phyloP scores from a whole-genome alignment of 2,329 filamentous ascomycete species.

The Elsinoe ampelina region DNA sequence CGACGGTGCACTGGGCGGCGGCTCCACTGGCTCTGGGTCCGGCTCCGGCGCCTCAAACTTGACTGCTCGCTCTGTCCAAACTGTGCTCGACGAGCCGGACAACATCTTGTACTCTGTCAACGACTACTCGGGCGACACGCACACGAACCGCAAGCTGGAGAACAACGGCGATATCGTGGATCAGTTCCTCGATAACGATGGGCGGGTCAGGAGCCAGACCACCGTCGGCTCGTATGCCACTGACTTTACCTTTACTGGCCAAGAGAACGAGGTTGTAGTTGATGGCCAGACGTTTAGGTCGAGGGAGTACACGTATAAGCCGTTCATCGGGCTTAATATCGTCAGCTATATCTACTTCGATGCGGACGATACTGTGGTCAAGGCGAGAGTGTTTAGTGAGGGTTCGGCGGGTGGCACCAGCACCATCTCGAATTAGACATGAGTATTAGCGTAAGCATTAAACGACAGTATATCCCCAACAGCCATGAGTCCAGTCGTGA shows the following conservation, averaged over 20 bases:
- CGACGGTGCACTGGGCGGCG: constrained; percentile 14
- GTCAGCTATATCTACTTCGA: constrained; percentile 19
- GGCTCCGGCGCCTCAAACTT: constrained; percentile 21
- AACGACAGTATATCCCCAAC: no score
- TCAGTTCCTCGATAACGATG: constrained; percentile 43
- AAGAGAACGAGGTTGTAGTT: constrained; percentile 22
- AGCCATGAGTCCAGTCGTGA: no score
- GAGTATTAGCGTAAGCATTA: no score
- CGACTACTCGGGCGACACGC: constrained; percentile 42
- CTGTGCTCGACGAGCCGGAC: constrained; percentile 41
- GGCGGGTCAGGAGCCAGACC: constrained; percentile 33
- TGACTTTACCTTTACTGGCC: constrained; percentile 47
- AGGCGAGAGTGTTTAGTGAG: constrained; percentile 16
- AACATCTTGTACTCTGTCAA: constrained; percentile 54
- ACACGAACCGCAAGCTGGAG: constrained; percentile 46
- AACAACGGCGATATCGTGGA: constrained; percentile 56
- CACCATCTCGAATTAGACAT: constrained; percentile 9
- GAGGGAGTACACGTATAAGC: constrained; percentile 22
- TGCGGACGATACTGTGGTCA: constrained; percentile 17
- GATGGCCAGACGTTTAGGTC: constrained; percentile 19
- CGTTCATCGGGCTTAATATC: constrained; percentile 20
- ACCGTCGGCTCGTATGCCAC: constrained; percentile 50
- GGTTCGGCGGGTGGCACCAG: constrained; percentile 14
- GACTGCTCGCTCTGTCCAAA: constrained; percentile 21
- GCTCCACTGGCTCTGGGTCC: constrained; percentile 20